Evolutionary conservation across 2,329 filamentous ascomycete genomes (phyloP).

Genomic region (Aspergillus terreus): DNA sequence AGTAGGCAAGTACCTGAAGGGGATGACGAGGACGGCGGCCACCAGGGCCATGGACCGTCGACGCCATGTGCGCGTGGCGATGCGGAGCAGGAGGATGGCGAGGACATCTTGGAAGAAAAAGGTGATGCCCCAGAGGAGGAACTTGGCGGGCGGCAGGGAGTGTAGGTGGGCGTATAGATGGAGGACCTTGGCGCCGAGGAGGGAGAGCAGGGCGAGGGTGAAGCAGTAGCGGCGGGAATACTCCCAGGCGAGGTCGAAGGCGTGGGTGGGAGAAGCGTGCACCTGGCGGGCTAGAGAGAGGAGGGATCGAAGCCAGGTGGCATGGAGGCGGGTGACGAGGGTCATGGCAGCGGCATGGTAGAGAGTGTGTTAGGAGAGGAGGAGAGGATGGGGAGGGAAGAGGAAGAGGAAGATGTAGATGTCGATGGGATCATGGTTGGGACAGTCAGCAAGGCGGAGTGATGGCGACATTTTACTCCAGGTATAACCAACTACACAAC

Average conservation of each 20-base stretch:
- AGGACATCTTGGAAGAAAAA: slow-evolving; percentile 30
- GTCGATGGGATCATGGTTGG: background rate
- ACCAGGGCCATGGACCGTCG: slow-evolving; percentile 18
- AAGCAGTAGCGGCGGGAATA: slow-evolving; percentile 30
- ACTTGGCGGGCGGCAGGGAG: slow-evolving; percentile 19
- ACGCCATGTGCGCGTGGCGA: slow-evolving; percentile 19
- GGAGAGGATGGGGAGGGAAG: background rate
- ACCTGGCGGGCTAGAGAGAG: slow-evolving; percentile 4
- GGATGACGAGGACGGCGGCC: slow-evolving; percentile 21
- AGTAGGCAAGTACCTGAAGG: slow-evolving; percentile 23
- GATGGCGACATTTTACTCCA: too few species aligned
- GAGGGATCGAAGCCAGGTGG: slow-evolving; percentile 4
- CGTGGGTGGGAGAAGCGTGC: slow-evolving; percentile 12
- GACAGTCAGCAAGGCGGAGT: background rate
- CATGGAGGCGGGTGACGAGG: slow-evolving; percentile 5
- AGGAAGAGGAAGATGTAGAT: background rate
- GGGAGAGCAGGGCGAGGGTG: slow-evolving; percentile 22
- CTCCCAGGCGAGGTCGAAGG: slow-evolving; percentile 24
- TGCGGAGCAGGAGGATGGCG: slow-evolving; percentile 21
- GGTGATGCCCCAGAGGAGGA: slow-evolving; percentile 25
- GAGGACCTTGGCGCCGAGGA: slow-evolving; percentile 24
- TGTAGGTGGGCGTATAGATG: slow-evolving; percentile 27
- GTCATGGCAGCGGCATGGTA: slow-evolving; percentile 2
- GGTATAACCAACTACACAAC: too few species aligned
- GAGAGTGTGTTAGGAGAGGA: background rate